These are phyloP conservation scores for Aspergillus saccharolyticus DNA, from an alignment of 495 filamentous ascomycete genomes.

Conservation along the genomic window DNA sequence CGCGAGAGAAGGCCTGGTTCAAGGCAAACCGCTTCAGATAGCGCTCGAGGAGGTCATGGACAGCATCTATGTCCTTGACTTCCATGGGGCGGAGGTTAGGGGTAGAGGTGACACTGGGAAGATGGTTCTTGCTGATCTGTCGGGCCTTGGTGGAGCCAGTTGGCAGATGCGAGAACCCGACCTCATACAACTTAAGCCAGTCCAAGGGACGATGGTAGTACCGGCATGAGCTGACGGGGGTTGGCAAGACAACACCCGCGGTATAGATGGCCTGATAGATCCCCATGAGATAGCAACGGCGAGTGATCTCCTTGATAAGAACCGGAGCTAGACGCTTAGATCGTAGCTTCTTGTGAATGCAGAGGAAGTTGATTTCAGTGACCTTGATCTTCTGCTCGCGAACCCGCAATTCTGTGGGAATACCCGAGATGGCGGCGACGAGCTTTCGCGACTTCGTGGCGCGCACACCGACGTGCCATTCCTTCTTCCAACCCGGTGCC, in stretches of 20 bases:
- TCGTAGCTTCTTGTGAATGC: slow-evolving; percentile 94
- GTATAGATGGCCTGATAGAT: slow-evolving; percentile 97
- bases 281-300: slow-evolving; percentile 73
- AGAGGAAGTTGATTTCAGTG: slow-evolving; percentile 96
- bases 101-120: slow-evolving; percentile 66
- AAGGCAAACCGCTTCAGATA: slow-evolving; percentile 78
- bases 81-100: slow-evolving; percentile 76
- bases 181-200: slow-evolving; percentile 92
- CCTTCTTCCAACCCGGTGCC: slow-evolving; percentile 88
- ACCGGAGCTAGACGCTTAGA: slow-evolving; percentile 86
- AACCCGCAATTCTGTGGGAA: slow-evolving; percentile 76
- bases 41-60: slow-evolving; percentile 66
- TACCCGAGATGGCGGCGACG: slow-evolving; percentile 90
- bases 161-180: slow-evolving; percentile 83
- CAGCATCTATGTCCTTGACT: slow-evolving; percentile 71
- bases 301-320: slow-evolving; percentile 94
- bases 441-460: slow-evolving; percentile 71
- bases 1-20: slow-evolving; percentile 71
- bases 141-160: slow-evolving; percentile 71
- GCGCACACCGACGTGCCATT: slow-evolving; percentile 94
- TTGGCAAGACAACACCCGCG: slow-evolving; percentile 82
- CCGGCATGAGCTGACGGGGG: slow-evolving; percentile 82
- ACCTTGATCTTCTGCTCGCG: slow-evolving; percentile 67
- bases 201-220: slow-evolving; percentile 92
- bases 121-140: slow-evolving; percentile 72